Conservation (phyloP, 139 green algal species). For the Coccomyxa sp. region DNA sequence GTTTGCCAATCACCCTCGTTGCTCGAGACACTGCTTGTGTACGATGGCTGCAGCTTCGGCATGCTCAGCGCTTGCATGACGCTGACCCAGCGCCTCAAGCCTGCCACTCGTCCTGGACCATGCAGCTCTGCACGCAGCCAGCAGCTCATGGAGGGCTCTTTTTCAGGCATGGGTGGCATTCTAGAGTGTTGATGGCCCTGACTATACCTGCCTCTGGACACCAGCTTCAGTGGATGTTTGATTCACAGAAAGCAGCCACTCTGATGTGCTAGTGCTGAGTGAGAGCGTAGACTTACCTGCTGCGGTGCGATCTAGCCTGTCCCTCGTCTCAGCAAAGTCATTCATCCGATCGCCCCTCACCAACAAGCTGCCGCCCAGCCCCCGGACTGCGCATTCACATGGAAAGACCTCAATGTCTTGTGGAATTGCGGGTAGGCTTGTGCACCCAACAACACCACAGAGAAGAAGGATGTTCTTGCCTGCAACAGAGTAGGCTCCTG, state of each 20-base stretch:
- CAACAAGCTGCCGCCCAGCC: neutral
- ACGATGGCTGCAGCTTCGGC: neutral
- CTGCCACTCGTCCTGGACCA: neutral
- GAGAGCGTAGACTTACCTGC: neutral
- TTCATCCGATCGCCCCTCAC: neutral
- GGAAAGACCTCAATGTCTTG: too few species aligned
- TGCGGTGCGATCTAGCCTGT: neutral
- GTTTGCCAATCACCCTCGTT: neutral
- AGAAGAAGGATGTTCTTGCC: neutral
- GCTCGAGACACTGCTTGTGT: neutral
- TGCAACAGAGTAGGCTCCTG: neutral
- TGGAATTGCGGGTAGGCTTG: too few species aligned
- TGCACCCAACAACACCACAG: too few species aligned
- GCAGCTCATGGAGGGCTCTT: neutral
- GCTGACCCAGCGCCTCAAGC: neutral
- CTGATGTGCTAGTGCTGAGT: too few species aligned
- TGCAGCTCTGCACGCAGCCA: slow-evolving; percentile 2
- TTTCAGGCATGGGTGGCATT: too few species aligned
- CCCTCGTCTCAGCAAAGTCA: neutral
- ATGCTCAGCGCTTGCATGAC: neutral
- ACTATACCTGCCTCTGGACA: too few species aligned
- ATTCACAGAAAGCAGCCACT: too few species aligned
- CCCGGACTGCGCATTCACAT: neutral
- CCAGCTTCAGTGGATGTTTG: too few species aligned
- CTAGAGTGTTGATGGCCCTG: too few species aligned